A percentile compares a stretch with the other conserved stretches of the same genome.
phyloP scores from a whole-genome alignment of 192 early-diverging fungal species.

The Podila epicladia region DNA sequence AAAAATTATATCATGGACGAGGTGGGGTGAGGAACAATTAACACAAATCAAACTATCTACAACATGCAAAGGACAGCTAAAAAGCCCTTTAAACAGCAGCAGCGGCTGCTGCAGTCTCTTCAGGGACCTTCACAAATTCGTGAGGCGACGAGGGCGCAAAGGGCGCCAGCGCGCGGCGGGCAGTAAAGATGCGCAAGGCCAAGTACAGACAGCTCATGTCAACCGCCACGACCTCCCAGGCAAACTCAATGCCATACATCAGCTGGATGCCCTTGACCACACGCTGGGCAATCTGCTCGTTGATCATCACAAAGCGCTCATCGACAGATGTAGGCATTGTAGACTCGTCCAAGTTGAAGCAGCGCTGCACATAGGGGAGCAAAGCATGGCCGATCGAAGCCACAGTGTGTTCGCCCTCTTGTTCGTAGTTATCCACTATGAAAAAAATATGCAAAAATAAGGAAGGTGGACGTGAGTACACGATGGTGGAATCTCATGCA shows the following conservation, averaged over 20 bases:
- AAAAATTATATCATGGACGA: no score
- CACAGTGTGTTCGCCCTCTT: conserved; percentile 28
- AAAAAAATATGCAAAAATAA: background rate
- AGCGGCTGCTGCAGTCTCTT: background rate
- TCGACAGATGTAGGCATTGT: conserved; percentile 53
- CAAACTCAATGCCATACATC: conserved; percentile 91
- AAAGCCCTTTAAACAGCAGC: conserved; percentile 7
- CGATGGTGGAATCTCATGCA: background rate
- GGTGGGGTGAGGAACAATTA: no score
- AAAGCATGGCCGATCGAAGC: conserved; percentile 44
- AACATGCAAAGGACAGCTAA: no score
- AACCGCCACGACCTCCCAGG: conserved; percentile 72
- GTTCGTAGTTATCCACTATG: conserved; percentile 29
- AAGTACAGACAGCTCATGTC: conserved; percentile 64
- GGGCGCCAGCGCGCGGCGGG: conserved; percentile 62
- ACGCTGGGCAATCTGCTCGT: conserved; percentile 70
- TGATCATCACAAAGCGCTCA: conserved; percentile 66
- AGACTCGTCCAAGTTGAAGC: conserved; percentile 55
- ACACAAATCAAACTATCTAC: no score
- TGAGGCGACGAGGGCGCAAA: conserved; percentile 17
- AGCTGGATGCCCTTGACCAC: conserved; percentile 85
- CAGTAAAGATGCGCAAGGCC: conserved; percentile 62
- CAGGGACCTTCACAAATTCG: background rate
- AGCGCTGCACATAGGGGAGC: conserved; percentile 55
- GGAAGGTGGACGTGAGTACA: background rate